Evolutionary conservation across 169 alveolate genomes (phyloP).

Genomic region (Neospora caninum): DNA sequence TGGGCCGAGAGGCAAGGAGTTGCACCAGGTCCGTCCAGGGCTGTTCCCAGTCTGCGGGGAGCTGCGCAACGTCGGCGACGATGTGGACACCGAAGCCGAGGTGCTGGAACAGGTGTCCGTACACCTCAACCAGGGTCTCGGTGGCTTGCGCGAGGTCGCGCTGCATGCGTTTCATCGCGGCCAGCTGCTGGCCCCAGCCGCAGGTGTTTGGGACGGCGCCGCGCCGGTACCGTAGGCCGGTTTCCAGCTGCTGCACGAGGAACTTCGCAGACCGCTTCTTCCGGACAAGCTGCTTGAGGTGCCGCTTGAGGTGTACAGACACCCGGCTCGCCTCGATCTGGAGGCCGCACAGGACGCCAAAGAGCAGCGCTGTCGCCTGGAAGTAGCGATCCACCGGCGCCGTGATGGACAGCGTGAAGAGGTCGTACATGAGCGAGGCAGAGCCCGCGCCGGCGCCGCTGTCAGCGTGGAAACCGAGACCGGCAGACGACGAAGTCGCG

Average conservation of each 20-base stretch:
- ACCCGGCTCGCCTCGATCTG: background rate
- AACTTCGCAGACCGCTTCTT: slow-evolving; percentile 12
- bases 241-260: slow-evolving; percentile 29
- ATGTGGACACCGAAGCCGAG: background rate
- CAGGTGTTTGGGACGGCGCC: background rate
- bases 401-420: background rate
- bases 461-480: background rate
- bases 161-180: background rate
- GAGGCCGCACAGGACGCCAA: background rate
- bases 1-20: background rate
- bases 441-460: slow-evolving; percentile 27
- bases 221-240: background rate
- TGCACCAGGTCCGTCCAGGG: background rate
- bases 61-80: background rate
- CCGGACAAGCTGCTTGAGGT: background rate
- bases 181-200: slow-evolving; percentile 29
- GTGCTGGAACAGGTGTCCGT: background rate
- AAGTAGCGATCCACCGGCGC: background rate
- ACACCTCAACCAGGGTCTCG: background rate
- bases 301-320: slow-evolving; percentile 20
- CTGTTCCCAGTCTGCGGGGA: background rate
- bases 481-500: background rate
- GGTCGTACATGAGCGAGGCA: background rate
- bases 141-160: background rate
- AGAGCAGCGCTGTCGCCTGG: background rate